phyloP scores from a whole-genome alignment of 2,329 filamentous ascomycete species.

The Exophiala calicioides region DNA sequence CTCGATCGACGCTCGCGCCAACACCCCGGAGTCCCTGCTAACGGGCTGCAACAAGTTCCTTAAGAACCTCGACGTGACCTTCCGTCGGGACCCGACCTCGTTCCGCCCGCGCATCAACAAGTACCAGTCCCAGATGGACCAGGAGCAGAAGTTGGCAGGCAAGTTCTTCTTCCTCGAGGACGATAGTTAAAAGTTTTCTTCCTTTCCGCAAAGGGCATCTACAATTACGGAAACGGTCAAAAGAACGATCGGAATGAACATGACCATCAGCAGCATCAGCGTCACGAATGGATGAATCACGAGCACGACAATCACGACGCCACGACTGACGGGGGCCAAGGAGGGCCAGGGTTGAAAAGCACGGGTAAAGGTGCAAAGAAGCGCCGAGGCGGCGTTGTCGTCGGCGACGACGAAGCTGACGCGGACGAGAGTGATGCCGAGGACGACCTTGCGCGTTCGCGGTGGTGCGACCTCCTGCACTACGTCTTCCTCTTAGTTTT shows the following conservation, averaged over 20 bases:
- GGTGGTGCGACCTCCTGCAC: too few relatives aligned
- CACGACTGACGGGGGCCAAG: constrained; percentile 38
- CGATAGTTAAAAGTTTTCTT: constrained; percentile 69
- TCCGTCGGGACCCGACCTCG: constrained; percentile 95
- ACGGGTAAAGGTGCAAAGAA: constrained; percentile 43
- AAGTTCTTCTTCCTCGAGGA: constrained; percentile 99
- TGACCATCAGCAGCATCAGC: constrained; percentile 29
- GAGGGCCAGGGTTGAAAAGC: constrained; percentile 43
- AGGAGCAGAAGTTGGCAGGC: constrained; percentile 90
- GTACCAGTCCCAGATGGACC: constrained; percentile 88
- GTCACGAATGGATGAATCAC: constrained; percentile 36
- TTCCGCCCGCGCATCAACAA: constrained; percentile 99
- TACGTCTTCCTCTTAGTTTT: too few relatives aligned
- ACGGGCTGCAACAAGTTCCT: constrained; percentile 96
- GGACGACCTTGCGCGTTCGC: too few relatives aligned
- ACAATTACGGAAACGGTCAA: constrained; percentile 23
- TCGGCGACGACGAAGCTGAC: constrained; percentile 64
- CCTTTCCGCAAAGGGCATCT: constrained; percentile 50
- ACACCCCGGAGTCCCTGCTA: constrained; percentile 84
- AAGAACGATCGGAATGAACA: constrained; percentile 17
- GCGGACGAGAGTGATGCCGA: constrained; percentile 64
- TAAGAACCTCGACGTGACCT: constrained; percentile 95
- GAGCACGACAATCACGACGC: constrained; percentile 39
- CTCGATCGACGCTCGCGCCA: constrained; percentile 83
- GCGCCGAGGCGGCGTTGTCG: constrained; percentile 55